Conservation (phyloP, 1,284 basidiomycete species). For the Porphyrellus sp. region DNA sequence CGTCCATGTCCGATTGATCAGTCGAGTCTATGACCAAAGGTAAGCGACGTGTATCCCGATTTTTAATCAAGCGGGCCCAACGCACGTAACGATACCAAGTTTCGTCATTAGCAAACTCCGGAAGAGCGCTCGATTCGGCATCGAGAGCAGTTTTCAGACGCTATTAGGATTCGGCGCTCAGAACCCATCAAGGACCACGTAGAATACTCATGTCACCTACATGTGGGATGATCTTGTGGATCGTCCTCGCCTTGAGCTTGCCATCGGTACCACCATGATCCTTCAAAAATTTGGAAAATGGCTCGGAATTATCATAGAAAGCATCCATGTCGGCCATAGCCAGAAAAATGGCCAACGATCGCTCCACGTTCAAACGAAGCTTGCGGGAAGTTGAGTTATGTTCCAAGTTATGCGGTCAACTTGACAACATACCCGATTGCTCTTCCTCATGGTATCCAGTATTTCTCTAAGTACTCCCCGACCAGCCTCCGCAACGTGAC, state of each 20-base stretch:
- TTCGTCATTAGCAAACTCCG: conserved; percentile 24
- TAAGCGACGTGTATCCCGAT: neutral
- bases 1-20: conserved; percentile 25
- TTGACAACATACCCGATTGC: conserved; percentile 15
- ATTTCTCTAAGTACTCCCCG: neutral
- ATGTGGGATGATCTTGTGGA: conserved; percentile 27
- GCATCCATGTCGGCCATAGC: conserved; percentile 14
- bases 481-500: conserved; percentile 7
- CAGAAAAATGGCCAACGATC: conserved; percentile 1
- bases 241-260: conserved; percentile 22
- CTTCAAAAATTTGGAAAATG: conserved; percentile 29
- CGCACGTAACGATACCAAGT: conserved; percentile 29
- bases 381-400: conserved; percentile 3
- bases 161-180: conserved; percentile 8
- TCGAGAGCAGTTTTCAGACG: conserved; percentile 20
- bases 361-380: conserved; percentile 14
- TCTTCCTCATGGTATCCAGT: conserved; percentile 14
- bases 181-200: neutral
- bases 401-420: neutral
- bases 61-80: conserved; percentile 1
- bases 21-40: conserved; percentile 12
- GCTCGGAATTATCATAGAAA: conserved; percentile 28
- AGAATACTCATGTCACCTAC: conserved; percentile 14
- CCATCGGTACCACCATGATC: conserved; percentile 13
- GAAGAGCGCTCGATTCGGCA: conserved; percentile 20